A percentile compares a stretch with the other conserved stretches of the same genome.
Conservation (phyloP, 176 grass and related monocot species). For the Carex myosuroides region DNA sequence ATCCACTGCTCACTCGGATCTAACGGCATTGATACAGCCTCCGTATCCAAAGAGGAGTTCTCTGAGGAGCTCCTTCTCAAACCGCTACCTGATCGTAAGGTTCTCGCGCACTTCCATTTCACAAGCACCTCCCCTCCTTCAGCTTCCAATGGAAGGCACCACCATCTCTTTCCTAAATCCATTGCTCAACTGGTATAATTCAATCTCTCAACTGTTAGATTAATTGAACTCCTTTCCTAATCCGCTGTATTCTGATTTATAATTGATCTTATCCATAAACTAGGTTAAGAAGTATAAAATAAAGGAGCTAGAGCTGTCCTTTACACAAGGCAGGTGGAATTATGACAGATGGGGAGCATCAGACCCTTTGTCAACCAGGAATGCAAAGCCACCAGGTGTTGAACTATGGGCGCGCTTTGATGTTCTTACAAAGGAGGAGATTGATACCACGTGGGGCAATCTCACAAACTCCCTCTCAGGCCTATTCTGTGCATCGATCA, state of each 20-base stretch:
- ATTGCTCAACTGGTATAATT: constrained; percentile 73
- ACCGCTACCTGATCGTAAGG: constrained; percentile 73
- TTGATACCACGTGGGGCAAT: constrained; percentile 88
- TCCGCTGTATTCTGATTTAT: constrained; percentile 15
- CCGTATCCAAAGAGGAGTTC: constrained; percentile 41
- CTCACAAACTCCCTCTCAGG: constrained; percentile 85
- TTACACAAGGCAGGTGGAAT: constrained; percentile 95
- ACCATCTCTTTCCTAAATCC: constrained; percentile 83
- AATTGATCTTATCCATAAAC: constrained; percentile 25
- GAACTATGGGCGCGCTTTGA: constrained; percentile 88
- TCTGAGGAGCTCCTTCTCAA: constrained; percentile 79
- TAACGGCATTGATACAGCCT: background rate
- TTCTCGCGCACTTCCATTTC: constrained; percentile 84
- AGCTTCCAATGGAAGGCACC: constrained; percentile 31
- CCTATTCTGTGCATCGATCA: constrained; percentile 94
- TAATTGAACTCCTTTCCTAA: background rate
- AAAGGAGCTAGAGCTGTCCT: constrained; percentile 85
- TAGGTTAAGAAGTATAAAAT: constrained; percentile 82
- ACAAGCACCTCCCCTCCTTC: constrained; percentile 48
- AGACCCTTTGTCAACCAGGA: constrained; percentile 73
- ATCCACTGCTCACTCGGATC: background rate
- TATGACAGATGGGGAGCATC: constrained; percentile 90
- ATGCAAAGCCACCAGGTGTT: constrained; percentile 91
- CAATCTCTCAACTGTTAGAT: background rate
- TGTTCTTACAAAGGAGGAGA: constrained; percentile 38